A percentile compares a stretch with the other conserved stretches of the same genome.
These are phyloP conservation scores for Chalaropsis thielavioides DNA, from an alignment of 2,329 filamentous ascomycete species.

Conservation along the genomic window DNA sequence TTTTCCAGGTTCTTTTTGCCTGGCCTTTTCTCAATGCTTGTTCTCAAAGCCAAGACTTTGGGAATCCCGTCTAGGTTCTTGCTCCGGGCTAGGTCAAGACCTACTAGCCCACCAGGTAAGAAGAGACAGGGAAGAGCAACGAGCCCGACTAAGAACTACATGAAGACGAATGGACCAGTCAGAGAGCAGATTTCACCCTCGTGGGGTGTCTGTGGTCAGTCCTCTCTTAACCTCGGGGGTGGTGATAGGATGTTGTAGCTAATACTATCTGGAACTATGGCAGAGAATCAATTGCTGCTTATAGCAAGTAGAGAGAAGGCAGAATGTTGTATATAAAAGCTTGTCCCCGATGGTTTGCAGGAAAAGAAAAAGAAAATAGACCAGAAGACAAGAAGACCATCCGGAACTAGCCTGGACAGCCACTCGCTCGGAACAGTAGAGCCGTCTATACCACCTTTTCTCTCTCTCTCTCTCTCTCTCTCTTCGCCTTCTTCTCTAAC, in stretches of 20 bases:
- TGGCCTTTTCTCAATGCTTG: not conserved
- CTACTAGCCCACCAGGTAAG: not conserved
- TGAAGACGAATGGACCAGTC: not conserved
- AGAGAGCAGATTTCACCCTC: not conserved
- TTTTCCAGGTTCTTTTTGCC: not conserved
- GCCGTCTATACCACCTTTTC: not conserved
- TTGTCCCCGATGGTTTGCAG: constrained; percentile 7
- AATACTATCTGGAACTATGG: not conserved
- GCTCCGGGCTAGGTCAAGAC: constrained; percentile 2
- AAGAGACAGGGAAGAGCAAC: not conserved
- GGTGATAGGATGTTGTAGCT: not conserved
- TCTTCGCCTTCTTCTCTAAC: not conserved
- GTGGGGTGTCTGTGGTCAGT: constrained; percentile 3
- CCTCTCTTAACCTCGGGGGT: not conserved
- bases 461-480: not conserved
- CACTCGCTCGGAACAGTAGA: not conserved
- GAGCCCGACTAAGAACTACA: not conserved
- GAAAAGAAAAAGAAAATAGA: not conserved
- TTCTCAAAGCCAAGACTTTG: not conserved
- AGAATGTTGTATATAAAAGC: constrained; percentile 11
- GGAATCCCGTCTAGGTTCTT: not conserved
- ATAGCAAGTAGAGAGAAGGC: not conserved
- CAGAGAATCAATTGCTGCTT: not conserved
- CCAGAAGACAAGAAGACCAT: not conserved
- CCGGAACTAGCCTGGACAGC: not conserved